Evolutionary conservation across 257 asterid species (phyloP).

Genomic region (Thymus quinquecostatus): DNA sequence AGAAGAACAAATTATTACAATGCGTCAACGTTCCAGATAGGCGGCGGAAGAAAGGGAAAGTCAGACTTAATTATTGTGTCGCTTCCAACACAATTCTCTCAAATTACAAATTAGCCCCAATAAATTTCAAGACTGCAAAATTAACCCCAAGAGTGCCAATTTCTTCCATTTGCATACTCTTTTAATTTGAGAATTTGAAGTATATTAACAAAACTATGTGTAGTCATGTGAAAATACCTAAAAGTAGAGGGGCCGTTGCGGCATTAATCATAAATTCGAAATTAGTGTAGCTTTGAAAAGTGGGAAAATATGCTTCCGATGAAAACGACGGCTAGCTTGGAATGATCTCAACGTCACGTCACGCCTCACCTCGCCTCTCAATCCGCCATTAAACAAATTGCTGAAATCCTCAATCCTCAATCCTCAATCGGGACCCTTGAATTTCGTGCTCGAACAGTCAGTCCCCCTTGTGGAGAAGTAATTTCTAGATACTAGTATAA

Average conservation of each 20-base stretch:
- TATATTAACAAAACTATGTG: not conserved
- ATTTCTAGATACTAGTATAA: constrained; percentile 39
- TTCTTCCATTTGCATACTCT: not conserved
- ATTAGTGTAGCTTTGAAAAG: constrained; percentile 54
- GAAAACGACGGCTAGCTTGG: constrained; percentile 74
- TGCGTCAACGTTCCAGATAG: constrained; percentile 40
- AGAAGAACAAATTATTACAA: not conserved
- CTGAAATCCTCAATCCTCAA: constrained; percentile 35
- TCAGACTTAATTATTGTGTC: constrained; percentile 27
- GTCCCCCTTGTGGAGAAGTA: constrained; percentile 26
- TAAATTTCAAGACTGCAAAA: not conserved
- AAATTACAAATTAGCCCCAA: constrained; percentile 21
- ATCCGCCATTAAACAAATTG: constrained; percentile 37
- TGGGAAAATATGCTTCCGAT: constrained; percentile 53
- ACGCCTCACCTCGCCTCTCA: constrained; percentile 13
- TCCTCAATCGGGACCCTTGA: constrained; percentile 47
- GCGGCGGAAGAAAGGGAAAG: constrained; percentile 47
- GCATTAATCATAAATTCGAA: constrained; percentile 22
- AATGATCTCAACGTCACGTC: constrained; percentile 61
- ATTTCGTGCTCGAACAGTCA: constrained; percentile 42
- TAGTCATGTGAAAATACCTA: constrained; percentile 30
- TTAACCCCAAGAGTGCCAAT: not conserved
- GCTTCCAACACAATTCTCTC: constrained; percentile 21
- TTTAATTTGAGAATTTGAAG: not conserved
- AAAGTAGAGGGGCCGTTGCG: constrained; percentile 23